phyloP scores from a whole-genome alignment of 441 rosid species.

The Gossypium aridum region DNA sequence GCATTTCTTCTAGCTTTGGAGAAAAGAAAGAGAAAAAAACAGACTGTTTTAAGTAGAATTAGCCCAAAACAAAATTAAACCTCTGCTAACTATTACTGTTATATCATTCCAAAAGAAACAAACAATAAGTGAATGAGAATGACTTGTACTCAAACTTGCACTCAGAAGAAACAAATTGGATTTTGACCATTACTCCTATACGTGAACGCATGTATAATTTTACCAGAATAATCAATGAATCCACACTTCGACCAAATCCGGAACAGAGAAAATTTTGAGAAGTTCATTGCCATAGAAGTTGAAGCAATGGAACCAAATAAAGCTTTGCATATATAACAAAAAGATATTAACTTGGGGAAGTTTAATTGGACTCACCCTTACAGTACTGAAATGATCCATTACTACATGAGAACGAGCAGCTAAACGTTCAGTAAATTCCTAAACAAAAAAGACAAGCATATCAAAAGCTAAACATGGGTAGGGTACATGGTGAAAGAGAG shows the following conservation, averaged over 20 bases:
- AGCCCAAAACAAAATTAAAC: neutral
- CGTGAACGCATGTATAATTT: neutral
- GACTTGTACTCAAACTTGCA: neutral
- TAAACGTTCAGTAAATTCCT: conserved; percentile 84
- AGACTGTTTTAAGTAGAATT: neutral
- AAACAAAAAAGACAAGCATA: conserved; percentile 2
- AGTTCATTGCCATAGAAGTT: neutral
- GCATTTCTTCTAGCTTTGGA: neutral
- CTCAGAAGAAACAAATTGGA: neutral
- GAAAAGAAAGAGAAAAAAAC: neutral
- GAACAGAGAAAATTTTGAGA: neutral
- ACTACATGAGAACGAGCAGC: conserved; percentile 72
- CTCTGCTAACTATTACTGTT: neutral
- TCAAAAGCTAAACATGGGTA: neutral
- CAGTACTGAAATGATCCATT: conserved; percentile 42
- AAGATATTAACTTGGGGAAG: conserved; percentile 7
- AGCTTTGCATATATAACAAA: neutral
- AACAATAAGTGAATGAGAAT: neutral
- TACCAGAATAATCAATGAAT: neutral
- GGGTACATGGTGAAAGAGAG: neutral
- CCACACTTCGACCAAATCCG: neutral
- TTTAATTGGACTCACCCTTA: conserved; percentile 45
- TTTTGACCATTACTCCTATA: neutral
- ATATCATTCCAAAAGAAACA: neutral
- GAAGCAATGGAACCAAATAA: neutral